Percentiles rank a stretch among this genome's conserved stretches.
Evolutionary conservation across 73 alveolate genomes (phyloP).

Genomic region (Loxodes magnus): DNA sequence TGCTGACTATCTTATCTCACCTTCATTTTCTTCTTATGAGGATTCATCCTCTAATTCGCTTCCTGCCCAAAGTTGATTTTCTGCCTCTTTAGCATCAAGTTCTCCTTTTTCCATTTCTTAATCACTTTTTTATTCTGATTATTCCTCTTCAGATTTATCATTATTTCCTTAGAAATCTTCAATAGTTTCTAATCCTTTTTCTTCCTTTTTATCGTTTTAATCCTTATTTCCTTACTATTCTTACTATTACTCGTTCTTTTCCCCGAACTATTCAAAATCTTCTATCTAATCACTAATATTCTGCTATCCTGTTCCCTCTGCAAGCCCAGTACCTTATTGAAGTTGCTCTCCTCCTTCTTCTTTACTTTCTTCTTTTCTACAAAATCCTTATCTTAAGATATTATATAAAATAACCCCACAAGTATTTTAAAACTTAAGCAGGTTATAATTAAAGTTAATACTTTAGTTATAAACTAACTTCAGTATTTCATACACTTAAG

Average conservation of each 20-base stretch:
- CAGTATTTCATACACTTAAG: too few relatives aligned
- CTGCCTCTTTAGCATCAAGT: conserved; percentile 25
- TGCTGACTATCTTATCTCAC: conserved; percentile 11
- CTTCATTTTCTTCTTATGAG: conserved; percentile 4
- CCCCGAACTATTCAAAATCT: conserved; percentile 55
- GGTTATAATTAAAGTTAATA: too few relatives aligned
- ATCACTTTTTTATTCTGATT: conserved; percentile 26
- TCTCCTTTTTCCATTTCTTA: conserved; percentile 36
- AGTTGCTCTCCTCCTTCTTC: conserved; percentile 24
- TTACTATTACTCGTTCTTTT: conserved; percentile 25
- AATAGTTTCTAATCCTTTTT: conserved; percentile 19
- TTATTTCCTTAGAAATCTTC: conserved; percentile 25
- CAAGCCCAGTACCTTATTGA: conserved; percentile 63
- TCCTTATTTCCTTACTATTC: conserved; percentile 38
- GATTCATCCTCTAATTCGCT: conserved; percentile 1
- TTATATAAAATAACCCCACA: conserved; percentile 32
- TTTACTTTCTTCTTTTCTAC: conserved; percentile 36
- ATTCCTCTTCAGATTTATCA: conserved; percentile 38
- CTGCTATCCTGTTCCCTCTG: conserved; percentile 54
- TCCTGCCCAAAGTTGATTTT: neutral
- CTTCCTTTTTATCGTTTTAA: conserved; percentile 18
- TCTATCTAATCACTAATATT: conserved; percentile 35
- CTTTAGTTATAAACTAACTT: too few relatives aligned
- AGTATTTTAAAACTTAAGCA: too few relatives aligned
- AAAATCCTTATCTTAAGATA: conserved; percentile 40